Percentiles rank a stretch among this genome's conserved stretches.
Conservation (phyloP, 2,329 filamentous ascomycete species). For the Phialophora tarda region DNA sequence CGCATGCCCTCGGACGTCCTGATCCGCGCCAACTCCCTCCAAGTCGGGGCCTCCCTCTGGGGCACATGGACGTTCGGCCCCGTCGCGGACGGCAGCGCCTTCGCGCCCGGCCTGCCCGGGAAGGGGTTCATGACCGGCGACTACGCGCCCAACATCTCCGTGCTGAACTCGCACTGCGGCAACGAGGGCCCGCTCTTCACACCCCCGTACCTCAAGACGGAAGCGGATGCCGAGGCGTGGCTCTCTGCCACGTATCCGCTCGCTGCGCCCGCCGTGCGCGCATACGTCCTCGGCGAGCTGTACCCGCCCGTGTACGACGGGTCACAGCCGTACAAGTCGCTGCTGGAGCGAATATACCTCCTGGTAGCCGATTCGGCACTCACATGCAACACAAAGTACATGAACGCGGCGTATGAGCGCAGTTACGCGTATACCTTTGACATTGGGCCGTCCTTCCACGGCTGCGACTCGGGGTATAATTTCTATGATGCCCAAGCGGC, state of each 20-base stretch:
- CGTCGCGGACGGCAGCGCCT: slow-evolving; percentile 56
- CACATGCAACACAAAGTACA: slow-evolving; percentile 60
- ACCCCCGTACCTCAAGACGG: slow-evolving; percentile 43
- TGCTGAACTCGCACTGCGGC: slow-evolving; percentile 55
- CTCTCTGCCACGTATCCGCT: slow-evolving; percentile 40
- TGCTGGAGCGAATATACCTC: slow-evolving; percentile 51
- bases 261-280: slow-evolving; percentile 41
- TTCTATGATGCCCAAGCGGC: slow-evolving; percentile 53
- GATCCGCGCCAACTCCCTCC: slow-evolving; percentile 52
- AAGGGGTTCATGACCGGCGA: slow-evolving; percentile 49
- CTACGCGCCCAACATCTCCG: slow-evolving; percentile 52
- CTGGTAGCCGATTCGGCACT: slow-evolving; percentile 54
- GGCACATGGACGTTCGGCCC: slow-evolving; percentile 56
- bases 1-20: slow-evolving; percentile 48
- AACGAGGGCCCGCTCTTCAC: slow-evolving; percentile 52
- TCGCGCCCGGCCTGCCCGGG: slow-evolving; percentile 52
- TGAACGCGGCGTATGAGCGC: slow-evolving; percentile 57
- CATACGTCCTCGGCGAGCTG: slow-evolving; percentile 54
- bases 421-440: slow-evolving; percentile 61
- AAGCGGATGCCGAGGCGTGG: slow-evolving; percentile 35
- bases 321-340: slow-evolving; percentile 53
- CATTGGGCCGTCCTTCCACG: slow-evolving; percentile 61
- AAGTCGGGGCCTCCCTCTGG: slow-evolving; percentile 46
- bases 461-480: slow-evolving; percentile 58
- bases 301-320: slow-evolving; percentile 60